Evolutionary conservation across 805 yeast species (phyloP).

Genomic region (Yamadazyma scolyti): DNA sequence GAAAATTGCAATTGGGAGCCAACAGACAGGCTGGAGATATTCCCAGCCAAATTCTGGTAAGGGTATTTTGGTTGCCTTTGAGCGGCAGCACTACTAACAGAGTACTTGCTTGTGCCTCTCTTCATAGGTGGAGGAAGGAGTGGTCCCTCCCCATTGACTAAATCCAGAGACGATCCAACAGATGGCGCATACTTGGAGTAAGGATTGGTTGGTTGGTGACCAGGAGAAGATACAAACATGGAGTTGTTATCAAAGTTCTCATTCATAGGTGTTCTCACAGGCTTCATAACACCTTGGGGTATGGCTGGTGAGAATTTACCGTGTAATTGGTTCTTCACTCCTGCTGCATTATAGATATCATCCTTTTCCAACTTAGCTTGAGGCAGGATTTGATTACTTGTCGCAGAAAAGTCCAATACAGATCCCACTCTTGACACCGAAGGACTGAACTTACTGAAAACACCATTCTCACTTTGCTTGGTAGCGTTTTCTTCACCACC

Average conservation of each 20-base stretch:
- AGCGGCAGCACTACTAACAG: slow-evolving; percentile 6
- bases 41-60: slow-evolving; percentile 9
- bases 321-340: too few species aligned
- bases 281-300: not conserved
- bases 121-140: slow-evolving; percentile 8
- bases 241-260: slow-evolving; percentile 7
- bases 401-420: slow-evolving; percentile 30
- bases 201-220: not conserved
- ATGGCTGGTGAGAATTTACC: too few species aligned
- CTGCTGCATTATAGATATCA: too few species aligned
- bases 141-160: slow-evolving; percentile 1
- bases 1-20: slow-evolving; percentile 7
- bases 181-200: slow-evolving; percentile 16
- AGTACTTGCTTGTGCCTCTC: slow-evolving; percentile 9
- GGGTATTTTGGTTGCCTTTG: slow-evolving; percentile 4
- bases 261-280: slow-evolving; percentile 9
- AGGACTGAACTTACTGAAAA: slow-evolving; percentile 71
- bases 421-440: slow-evolving; percentile 55
- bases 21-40: slow-evolving; percentile 10
- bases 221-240: slow-evolving; percentile 8
- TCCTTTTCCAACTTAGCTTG: slow-evolving; percentile 3
- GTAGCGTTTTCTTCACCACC: slow-evolving; percentile 66
- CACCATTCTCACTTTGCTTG: slow-evolving; percentile 44
- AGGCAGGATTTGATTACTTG: slow-evolving; percentile 5
- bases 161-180: slow-evolving; percentile 18